phyloP scores from a whole-genome alignment of 345 rosid genomes.

The Trapa bicornis region DNA sequence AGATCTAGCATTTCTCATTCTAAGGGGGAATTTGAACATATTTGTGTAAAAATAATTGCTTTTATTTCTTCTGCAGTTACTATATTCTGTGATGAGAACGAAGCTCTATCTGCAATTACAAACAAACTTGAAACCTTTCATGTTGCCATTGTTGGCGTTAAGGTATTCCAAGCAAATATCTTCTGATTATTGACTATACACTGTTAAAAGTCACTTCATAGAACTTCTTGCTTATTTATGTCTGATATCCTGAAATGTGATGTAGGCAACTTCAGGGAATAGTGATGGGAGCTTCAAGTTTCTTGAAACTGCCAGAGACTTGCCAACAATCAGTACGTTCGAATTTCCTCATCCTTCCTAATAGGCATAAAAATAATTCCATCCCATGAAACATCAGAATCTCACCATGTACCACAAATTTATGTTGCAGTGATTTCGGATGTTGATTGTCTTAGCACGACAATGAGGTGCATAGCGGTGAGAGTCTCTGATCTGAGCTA shows the following conservation, averaged over 20 bases:
- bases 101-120: constrained; percentile 55
- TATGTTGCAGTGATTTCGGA: constrained; percentile 65
- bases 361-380: background rate
- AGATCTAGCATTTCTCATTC: background rate
- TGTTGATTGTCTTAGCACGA: constrained; percentile 65
- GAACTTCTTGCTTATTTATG: background rate
- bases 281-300: constrained; percentile 50
- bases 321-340: constrained; percentile 79
- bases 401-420: background rate
- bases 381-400: background rate
- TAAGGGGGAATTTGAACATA: background rate
- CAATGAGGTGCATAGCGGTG: constrained; percentile 97
- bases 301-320: constrained; percentile 65
- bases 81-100: constrained; percentile 53
- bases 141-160: constrained; percentile 50
- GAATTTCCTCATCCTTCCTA: background rate
- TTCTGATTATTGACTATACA: background rate
- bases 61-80: constrained; percentile 39
- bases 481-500: constrained; percentile 4
- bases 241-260: constrained; percentile 9
- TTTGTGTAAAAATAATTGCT: constrained; percentile 6
- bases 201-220: background rate
- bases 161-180: constrained; percentile 25
- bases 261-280: constrained; percentile 36
- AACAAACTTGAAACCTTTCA: constrained; percentile 61